Evolutionary conservation across 2,329 filamentous ascomycete genomes (phyloP).

Genomic region (Bipolaris sorokiniana): DNA sequence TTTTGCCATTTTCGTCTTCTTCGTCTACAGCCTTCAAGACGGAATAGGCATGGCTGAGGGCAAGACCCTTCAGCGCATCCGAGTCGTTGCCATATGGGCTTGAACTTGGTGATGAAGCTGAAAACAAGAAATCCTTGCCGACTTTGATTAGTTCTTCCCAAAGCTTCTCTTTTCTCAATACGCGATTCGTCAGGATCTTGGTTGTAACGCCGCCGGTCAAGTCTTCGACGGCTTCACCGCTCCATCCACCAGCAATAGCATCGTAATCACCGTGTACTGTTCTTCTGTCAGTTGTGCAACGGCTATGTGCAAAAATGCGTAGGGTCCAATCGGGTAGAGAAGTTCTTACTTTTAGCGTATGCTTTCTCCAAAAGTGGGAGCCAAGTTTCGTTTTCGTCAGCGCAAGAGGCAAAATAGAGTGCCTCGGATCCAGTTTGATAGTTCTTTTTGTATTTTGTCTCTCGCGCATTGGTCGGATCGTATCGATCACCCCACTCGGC

Average conservation of each 20-base stretch:
- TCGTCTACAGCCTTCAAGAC: slow-evolving; percentile 64
- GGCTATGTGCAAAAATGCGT: background rate
- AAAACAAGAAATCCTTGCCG: slow-evolving; percentile 79
- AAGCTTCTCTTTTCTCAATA: slow-evolving; percentile 78
- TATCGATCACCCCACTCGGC: slow-evolving; percentile 70
- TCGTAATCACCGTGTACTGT: slow-evolving; percentile 76
- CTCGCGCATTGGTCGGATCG: slow-evolving; percentile 65
- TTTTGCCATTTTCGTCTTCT: slow-evolving; percentile 47
- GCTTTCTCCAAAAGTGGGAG: slow-evolving; percentile 80
- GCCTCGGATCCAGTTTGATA: slow-evolving; percentile 77
- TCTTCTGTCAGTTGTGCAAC: background rate
- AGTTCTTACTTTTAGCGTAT: slow-evolving; percentile 66
- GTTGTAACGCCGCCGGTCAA: slow-evolving; percentile 72
- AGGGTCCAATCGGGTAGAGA: background rate
- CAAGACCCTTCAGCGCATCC: slow-evolving; percentile 55
- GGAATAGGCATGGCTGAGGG: slow-evolving; percentile 60
- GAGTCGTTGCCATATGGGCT: slow-evolving; percentile 67
- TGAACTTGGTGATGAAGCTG: slow-evolving; percentile 54
- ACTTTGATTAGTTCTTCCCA: slow-evolving; percentile 80
- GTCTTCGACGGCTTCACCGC: slow-evolving; percentile 62
- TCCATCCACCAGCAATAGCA: slow-evolving; percentile 72
- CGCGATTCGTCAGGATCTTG: slow-evolving; percentile 69
- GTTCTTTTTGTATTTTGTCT: slow-evolving; percentile 66
- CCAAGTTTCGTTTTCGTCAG: slow-evolving; percentile 80
- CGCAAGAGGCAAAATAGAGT: slow-evolving; percentile 77